These are phyloP conservation scores for Rhodotorula toruloides DNA, from an alignment of 768 basidiomycete genomes.

Conservation along the genomic window DNA sequence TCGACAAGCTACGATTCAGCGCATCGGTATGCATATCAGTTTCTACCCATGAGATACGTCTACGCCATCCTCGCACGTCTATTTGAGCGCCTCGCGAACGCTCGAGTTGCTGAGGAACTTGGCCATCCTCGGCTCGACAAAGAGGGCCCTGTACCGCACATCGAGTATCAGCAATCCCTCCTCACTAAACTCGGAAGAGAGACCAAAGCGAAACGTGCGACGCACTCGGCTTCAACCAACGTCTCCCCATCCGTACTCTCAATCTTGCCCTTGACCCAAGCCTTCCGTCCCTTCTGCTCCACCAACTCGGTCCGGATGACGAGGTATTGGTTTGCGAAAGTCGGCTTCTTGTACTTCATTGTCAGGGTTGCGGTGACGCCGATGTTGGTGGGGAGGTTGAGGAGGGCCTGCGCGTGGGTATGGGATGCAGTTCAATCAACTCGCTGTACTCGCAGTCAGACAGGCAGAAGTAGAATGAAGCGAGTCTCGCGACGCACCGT, in stretches of 20 bases:
- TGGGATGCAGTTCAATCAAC: not conserved
- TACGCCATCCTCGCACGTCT: too few species aligned
- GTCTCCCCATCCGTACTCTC: conserved; percentile 76
- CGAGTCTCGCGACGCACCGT: conserved; percentile 69
- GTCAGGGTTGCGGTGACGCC: conserved; percentile 85
- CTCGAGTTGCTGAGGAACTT: conserved; percentile 57
- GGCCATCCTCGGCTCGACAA: conserved; percentile 85
- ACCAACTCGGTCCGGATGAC: conserved; percentile 66
- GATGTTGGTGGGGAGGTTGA: conserved; percentile 77
- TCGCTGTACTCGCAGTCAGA: too few species aligned
- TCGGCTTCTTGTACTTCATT: conserved; percentile 74
- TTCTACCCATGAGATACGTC: too few species aligned
- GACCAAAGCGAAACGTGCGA: not conserved
- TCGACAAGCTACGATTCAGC: too few species aligned
- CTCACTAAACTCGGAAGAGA: too few species aligned
- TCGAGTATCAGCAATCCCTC: not conserved
- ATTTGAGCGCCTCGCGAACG: conserved; percentile 43
- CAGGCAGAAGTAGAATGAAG: too few species aligned
- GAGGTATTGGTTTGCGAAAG: conserved; percentile 59
- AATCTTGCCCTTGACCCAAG: conserved; percentile 62
- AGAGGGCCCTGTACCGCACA: conserved; percentile 57
- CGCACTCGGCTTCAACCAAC: conserved; percentile 72
- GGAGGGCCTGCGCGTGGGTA: conserved; percentile 60
- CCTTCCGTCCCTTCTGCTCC: conserved; percentile 72
- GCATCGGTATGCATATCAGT: too few species aligned